These are phyloP conservation scores for Vaucheria bursata DNA, from an alignment of 352 stramenopile genomes.

Conservation along the genomic window DNA sequence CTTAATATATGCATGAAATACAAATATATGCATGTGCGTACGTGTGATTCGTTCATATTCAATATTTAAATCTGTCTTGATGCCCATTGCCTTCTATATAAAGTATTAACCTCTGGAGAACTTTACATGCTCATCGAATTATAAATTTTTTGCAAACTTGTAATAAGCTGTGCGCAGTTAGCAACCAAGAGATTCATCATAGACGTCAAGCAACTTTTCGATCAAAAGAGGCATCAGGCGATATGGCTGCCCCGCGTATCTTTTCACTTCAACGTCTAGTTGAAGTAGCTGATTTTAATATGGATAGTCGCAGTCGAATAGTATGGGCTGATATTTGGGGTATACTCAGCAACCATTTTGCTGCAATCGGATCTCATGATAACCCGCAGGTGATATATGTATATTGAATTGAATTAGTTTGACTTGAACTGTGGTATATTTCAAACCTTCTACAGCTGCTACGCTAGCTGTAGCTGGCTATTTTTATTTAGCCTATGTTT, in stretches of 20 bases:
- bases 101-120: too few relatives aligned
- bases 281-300: conserved; percentile 99
- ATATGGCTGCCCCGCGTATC: conserved; percentile 68
- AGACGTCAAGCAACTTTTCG: conserved; percentile 12
- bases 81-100: too few relatives aligned
- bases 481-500: too few relatives aligned
- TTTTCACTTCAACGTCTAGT: conserved; percentile 98
- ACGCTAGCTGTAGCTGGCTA: too few relatives aligned
- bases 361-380: conserved; percentile 89
- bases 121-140: too few relatives aligned
- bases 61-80: too few relatives aligned
- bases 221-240: conserved; percentile 28
- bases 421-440: too few relatives aligned
- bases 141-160: conserved; percentile 71
- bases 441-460: too few relatives aligned
- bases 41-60: too few relatives aligned
- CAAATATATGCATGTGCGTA: too few relatives aligned
- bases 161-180: conserved; percentile 70
- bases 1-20: too few relatives aligned
- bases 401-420: too few relatives aligned
- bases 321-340: conserved; percentile 97
- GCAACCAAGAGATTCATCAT: conserved; percentile 65
- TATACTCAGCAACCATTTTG: conserved; percentile 92
- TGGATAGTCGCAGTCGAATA: conserved; percentile 84
- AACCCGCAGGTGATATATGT: conserved; percentile 55